These are phyloP conservation scores for Trypanosomatidae sp. DNA, from an alignment of 208 protist genomes.

Conservation along the genomic window DNA sequence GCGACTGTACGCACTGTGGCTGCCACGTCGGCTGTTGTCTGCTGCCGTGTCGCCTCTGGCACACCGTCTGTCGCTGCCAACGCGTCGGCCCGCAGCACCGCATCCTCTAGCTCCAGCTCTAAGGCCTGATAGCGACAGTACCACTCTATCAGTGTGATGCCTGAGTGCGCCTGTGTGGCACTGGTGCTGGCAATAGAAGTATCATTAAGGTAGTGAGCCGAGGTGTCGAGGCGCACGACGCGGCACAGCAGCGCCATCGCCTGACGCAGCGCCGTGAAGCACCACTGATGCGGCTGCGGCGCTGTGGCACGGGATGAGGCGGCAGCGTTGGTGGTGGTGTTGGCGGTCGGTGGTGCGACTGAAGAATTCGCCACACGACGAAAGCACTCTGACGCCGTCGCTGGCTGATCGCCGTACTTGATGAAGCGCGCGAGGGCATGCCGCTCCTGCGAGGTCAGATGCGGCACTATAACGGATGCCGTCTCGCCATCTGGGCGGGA, in stretches of 20 bases:
- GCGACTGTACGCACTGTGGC: conserved; percentile 9
- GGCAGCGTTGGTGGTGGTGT: too few species aligned
- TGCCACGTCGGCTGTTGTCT: conserved; percentile 9
- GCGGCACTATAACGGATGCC: not conserved
- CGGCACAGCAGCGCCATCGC: conserved; percentile 58
- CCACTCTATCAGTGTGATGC: conserved; percentile 19
- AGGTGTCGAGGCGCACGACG: conserved; percentile 41
- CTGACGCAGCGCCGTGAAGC: conserved; percentile 27
- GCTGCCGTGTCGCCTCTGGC: conserved; percentile 7
- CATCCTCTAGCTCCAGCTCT: conserved; percentile 49
- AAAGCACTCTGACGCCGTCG: not conserved
- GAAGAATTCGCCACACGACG: too few species aligned
- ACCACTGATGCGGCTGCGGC: conserved; percentile 15
- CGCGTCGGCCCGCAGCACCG: conserved; percentile 5
- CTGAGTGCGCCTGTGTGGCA: not conserved
- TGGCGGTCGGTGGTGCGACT: too few species aligned
- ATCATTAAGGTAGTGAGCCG: conserved; percentile 25
- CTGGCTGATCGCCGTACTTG: conserved; percentile 21
- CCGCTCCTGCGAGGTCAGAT: conserved; percentile 10
- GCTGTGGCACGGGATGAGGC: not conserved
- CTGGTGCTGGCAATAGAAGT: not conserved
- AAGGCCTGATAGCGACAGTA: conserved; percentile 43
- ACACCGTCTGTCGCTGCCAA: conserved; percentile 3
- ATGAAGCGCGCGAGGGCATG: conserved; percentile 15
- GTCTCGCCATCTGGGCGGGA: not conserved